Conservation (phyloP, 2,329 filamentous ascomycete species). For the Sclerotinia borealis region DNA sequence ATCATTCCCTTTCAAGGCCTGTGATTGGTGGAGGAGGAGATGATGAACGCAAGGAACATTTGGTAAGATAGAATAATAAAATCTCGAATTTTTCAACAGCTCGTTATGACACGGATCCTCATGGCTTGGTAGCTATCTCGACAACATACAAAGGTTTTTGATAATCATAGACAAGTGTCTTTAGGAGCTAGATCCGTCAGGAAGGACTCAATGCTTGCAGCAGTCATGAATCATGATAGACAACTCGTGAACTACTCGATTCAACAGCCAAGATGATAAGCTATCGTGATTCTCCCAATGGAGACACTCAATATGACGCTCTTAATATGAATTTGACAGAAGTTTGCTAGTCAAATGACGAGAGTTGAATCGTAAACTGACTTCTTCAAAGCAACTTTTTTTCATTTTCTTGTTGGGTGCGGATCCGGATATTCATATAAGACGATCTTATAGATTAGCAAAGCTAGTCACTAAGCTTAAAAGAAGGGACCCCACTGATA, state of each 20-base stretch:
- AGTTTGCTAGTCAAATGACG: not conserved
- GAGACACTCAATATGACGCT: not conserved
- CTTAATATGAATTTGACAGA: not conserved
- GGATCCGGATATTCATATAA: not conserved
- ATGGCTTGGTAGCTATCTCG: no score
- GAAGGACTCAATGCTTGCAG: not conserved
- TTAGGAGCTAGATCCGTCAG: not conserved
- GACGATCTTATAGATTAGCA: slow-evolving; percentile 1
- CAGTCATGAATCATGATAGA: no score
- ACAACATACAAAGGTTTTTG: no score
- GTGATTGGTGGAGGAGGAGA: not conserved
- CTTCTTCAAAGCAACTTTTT: not conserved
- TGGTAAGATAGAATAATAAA: not conserved
- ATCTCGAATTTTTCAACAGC: not conserved
- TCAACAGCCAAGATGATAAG: not conserved
- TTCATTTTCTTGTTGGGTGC: not conserved
- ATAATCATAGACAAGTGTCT: not conserved
- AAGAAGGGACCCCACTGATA: no score
- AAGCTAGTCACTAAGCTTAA: no score
- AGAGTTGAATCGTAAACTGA: not conserved
- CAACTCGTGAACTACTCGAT: not conserved
- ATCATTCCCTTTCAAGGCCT: not conserved
- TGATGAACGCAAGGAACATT: not conserved
- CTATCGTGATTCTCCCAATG: not conserved
- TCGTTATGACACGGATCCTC: not conserved